phyloP scores from a whole-genome alignment of 1,284 basidiomycete genomes.

The Grifola frondosa region DNA sequence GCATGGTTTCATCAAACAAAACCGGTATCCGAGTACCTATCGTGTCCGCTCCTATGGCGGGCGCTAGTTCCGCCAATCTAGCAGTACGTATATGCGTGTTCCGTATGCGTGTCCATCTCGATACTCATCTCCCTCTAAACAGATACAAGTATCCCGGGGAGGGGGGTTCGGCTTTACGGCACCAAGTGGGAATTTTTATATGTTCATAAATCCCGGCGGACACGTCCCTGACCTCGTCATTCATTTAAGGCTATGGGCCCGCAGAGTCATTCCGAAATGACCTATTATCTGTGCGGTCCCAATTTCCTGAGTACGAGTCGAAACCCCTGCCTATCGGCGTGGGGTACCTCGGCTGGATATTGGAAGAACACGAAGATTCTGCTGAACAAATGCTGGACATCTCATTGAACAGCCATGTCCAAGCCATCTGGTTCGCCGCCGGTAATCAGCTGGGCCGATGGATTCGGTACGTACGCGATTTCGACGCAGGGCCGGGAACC shows the following conservation, averaged over 20 bases:
- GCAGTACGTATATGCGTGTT: constrained; percentile 41
- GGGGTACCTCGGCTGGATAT: constrained; percentile 70
- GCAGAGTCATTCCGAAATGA: constrained; percentile 46
- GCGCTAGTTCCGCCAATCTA: constrained; percentile 58
- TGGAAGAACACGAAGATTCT: constrained; percentile 52
- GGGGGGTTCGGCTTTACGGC: constrained; percentile 74
- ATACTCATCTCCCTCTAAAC: neutral
- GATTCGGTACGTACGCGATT: constrained; percentile 56
- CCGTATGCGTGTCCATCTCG: constrained; percentile 1
- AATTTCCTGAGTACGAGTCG: constrained; percentile 33
- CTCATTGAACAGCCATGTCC: constrained; percentile 55
- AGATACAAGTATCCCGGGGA: constrained; percentile 52
- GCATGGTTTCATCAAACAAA: neutral
- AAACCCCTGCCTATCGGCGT: constrained; percentile 60
- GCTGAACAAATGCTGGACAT: constrained; percentile 43
- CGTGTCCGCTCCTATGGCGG: constrained; percentile 67
- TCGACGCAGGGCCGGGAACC: constrained; percentile 41
- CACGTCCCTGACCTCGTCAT: neutral
- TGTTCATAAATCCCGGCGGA: neutral
- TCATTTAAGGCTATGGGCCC: constrained; percentile 43
- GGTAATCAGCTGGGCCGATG: constrained; percentile 58
- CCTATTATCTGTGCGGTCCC: constrained; percentile 45
- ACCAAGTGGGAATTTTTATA: constrained; percentile 41
- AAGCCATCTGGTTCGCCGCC: constrained; percentile 73
- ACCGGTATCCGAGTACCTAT: constrained; percentile 50